Base-by-base conservation (phyloP, 805 yeast genomes). In the Candida andamanensis region DNA sequence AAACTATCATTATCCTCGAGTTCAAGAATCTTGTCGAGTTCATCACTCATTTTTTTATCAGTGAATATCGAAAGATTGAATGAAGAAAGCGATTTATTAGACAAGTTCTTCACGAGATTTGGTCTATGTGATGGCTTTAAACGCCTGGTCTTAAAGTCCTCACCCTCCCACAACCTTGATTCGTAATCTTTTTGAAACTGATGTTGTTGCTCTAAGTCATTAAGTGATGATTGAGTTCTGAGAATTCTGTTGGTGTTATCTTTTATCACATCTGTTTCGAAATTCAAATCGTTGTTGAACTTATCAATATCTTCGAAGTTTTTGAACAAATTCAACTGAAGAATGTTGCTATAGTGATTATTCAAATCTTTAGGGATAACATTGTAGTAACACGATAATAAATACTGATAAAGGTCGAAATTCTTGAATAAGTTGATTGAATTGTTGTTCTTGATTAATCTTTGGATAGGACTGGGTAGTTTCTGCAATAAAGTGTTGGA, bases 321-420 rank as follows among this genome's bases (percentile, higher is more conserved):
- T 35, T 63, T 64, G 28, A 61, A 50, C 29, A 65, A 48, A 41
- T 65, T 62, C 24, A 63, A 42, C 13, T 48, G 55, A 13, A 65
- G 40, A n/a, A 65, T 41, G 9, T 54, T 51, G 9, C 57, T 41
- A 39, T 55, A 65, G 47, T 65, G 71, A 34, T 62, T 63, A 36
- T 62, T 57, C 14, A 52, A 37, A 6, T 45, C 47, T 7, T 33
- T 26, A 1, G 68, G 68, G 13, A 57, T 47, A 21, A 46, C 38
- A 34, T 65, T 65, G 32, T 45, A 57, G 42, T 65, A 65, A 37
- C 68, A 64, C 5, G 67, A 58, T 21, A 54, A 43, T 58, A 60
- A 56, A 47, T 64, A 65, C 38, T 60, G 63, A 36, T 50, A 62
- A 15, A 61, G 40, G 17, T 51, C 44, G 33, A 62, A 49, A 17